A percentile compares a stretch with the other conserved stretches of the same genome.
Evolutionary conservation across 176 grass and related monocot species (phyloP).

Genomic region (Musa troglodytarum): DNA sequence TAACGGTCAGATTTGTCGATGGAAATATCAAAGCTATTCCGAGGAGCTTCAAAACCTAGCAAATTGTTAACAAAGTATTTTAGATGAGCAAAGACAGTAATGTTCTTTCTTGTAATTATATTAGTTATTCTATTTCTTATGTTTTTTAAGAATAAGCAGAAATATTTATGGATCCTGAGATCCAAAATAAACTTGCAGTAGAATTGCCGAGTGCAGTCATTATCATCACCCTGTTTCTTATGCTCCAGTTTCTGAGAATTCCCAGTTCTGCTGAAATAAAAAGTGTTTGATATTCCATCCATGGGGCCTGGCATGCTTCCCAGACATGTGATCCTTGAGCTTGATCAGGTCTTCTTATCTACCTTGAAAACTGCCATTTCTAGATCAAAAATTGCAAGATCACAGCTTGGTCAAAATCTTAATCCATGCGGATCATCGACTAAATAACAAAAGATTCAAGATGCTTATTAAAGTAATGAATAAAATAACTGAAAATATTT

Average conservation of each 20-base stretch:
- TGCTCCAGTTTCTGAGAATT: slow-evolving; percentile 20
- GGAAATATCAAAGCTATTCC: slow-evolving; percentile 25
- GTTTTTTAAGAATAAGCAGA: not conserved
- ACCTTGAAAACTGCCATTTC: not conserved
- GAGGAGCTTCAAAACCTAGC: slow-evolving; percentile 30
- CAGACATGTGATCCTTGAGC: not conserved
- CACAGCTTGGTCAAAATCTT: not conserved
- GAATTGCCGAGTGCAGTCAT: not conserved
- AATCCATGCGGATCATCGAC: not conserved
- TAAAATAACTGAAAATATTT: not conserved
- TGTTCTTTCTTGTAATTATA: too few species aligned
- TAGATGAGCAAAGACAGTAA: not conserved
- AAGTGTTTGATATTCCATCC: slow-evolving; percentile 23
- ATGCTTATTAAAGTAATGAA: not conserved
- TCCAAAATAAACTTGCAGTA: not conserved
- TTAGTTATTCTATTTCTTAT: not conserved
- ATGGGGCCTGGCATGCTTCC: slow-evolving; percentile 2
- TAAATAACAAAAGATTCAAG: too few species aligned
- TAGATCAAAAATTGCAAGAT: not conserved
- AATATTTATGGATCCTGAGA: not conserved
- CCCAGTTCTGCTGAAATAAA: slow-evolving; percentile 14
- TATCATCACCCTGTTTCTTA: slow-evolving; percentile 22
- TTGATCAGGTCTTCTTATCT: not conserved
- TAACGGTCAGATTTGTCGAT: not conserved
- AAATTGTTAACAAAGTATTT: not conserved